phyloP scores from a whole-genome alignment of 2,329 filamentous ascomycete genomes.

The Dactylellina drechsleri region DNA sequence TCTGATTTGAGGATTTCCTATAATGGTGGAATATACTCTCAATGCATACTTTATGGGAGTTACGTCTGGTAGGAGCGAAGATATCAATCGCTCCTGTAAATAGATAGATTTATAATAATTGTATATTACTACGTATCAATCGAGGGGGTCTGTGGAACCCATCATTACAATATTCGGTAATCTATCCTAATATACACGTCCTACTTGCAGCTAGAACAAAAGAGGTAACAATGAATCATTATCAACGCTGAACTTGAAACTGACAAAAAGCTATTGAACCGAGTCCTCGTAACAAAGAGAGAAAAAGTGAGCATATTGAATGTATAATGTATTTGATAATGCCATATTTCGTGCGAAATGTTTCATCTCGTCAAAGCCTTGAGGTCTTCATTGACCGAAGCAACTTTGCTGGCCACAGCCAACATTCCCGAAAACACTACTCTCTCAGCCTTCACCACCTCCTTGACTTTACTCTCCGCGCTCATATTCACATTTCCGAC shows the following conservation, averaged over 20 bases:
- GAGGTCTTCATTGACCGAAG: constrained; percentile 43
- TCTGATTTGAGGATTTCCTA: neutral
- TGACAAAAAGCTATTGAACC: neutral
- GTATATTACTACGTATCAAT: constrained; percentile 1
- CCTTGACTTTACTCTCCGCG: constrained; percentile 64
- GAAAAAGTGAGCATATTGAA: too few relatives aligned
- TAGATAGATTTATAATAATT: neutral
- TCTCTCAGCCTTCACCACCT: constrained; percentile 60
- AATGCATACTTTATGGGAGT: neutral
- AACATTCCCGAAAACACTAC: constrained; percentile 53
- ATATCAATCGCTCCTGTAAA: too few relatives aligned
- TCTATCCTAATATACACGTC: constrained; percentile 2
- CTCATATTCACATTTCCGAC: constrained; percentile 59
- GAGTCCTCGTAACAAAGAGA: too few relatives aligned
- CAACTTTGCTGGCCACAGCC: constrained; percentile 50
- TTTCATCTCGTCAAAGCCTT: constrained; percentile 35
- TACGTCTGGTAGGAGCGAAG: too few relatives aligned
- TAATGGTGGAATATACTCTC: neutral
- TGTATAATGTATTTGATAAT: too few relatives aligned
- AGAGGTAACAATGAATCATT: neutral
- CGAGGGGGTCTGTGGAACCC: too few relatives aligned
- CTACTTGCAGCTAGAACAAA: neutral
- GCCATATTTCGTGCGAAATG: neutral
- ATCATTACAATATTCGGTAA: neutral
- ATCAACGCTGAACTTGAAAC: neutral